Base-by-base conservation (phyloP, 2,329 filamentous ascomycete genomes). In the Fusarium sp. region DNA sequence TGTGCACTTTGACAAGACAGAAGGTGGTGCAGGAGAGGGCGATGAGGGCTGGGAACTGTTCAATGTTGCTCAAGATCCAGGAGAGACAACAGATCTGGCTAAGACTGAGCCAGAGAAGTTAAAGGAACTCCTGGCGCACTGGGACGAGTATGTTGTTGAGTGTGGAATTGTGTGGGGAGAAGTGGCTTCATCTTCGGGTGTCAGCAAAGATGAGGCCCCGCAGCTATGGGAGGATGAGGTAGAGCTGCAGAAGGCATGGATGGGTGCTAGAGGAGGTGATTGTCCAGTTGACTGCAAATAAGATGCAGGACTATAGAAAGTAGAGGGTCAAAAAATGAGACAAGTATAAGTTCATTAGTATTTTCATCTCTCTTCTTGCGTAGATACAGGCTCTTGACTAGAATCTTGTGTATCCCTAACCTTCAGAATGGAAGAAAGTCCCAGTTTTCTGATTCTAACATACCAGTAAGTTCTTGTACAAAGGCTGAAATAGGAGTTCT, bases 141-240 rank as follows among this genome's bases (percentile, higher is more conserved):
- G 73, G 73, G 69, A 80, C 20, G 79, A 80, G 10, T 84, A 83
- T 71, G 50, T 61, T 2, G 50, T 56, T 2, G 62, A 64, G 23
- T 60, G 57, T 14, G 62, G 62, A 9, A 61, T 64, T 27, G 62
- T 62, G 3, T 63, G 61, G 61, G 61, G 55, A 58, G 61, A 63
- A 11, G 46, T 27, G 0, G 60, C 60, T 50, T 16, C 44, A 4
- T 29, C 23, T 3, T 33, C 31, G 7, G 60, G 60, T 11, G 20
- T 62, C 13, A 44, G 53, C 18, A 49, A 36, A 34, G 60, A 62
- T 13, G 60, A 23, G 16, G 60, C 60, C 10, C 60, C 60, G 4
- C 20, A 50, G 25, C n/a, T 50, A 16, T 50, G 46, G 46, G 46
- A 50, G 6, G 46, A 50, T 6, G 46, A 50, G 7, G 23, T 50